Evolutionary conservation across 768 basidiomycete genomes (phyloP), one percentile per base, ranked within the genome.

Genomic region (Lyophyllum atratum): DNA sequence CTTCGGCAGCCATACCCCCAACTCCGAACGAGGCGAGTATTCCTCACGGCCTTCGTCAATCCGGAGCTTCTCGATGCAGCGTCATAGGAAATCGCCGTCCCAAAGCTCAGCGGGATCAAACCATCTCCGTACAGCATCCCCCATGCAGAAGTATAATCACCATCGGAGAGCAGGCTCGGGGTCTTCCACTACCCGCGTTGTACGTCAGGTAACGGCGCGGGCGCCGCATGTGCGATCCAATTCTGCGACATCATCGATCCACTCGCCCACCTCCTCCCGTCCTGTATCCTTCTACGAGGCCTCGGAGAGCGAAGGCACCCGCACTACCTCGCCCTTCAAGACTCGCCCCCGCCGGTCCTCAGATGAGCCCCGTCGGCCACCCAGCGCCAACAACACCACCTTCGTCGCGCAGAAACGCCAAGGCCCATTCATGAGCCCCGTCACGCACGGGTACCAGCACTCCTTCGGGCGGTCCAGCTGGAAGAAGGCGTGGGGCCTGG

Each of bases 401-500:
- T 92, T 93, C 60, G 77, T 93, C 29, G 92, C 90, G 6, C 92
- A 94, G 70, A 93, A 94, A 66, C 85, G 89, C 24, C 76, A 83
- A 59, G 90, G 86, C 2, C 87, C 90, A 1, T 91, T 92, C 68
- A 74, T 76, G 62, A 86, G 82, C 61, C 86, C 85, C 11, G 72
- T 73, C 4, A 55, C 69, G 12, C 76, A 78, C 58, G 64, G 70
- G 17, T 76, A 74, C 52, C 73, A 74, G 29, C 71, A 68, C 37
- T 76, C 78, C 3, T 66, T 85, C 49, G 84, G 88, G 29, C 83
- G 86, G 28, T 86, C 88, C 21, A 89, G 89, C 67, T 94, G 92
- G 92, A 93, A 91, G 78, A 92, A 92, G 70, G 84, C 87, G 7
- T 94, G 92, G 92, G 92, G 92, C 0, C 73, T 87, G 26, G 90